Base-by-base conservation (phyloP, 345 rosid species). In the Arabidopsis arenosa region DNA sequence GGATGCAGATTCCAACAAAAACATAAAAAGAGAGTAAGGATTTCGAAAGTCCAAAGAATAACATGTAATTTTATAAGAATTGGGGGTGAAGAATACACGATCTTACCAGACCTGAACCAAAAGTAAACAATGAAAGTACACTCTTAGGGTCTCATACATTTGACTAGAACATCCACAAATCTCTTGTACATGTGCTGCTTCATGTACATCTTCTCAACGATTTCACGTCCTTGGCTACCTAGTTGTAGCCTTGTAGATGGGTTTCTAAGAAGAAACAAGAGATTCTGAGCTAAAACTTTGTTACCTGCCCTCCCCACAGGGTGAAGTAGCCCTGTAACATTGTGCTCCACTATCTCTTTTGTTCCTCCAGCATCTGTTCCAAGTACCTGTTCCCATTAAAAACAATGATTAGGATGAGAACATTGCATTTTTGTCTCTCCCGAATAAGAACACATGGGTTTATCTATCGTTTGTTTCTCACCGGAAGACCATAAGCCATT, bases 281-380 rank as follows among this genome's bases (percentile, higher is more conserved):
- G 80, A 68, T 89, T 90, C 53, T 86, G 80, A 3, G 96, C 89
- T 14, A 94, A 91, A 23, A 58, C 74, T 71, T 14, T 86, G 70
- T 73, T 73, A 54, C 99, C 99, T 5, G 79, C 85, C 55, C 61
- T 86, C 53, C 97, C 96, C 37, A 84, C 81, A 1, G 93, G 97
- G 68, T 95, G 97, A 51, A 95, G 87, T 66, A 95, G 89, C 64
- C 99, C 97, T 14, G 99, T 89, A 7, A 86, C 84, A 49, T 90
- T 95, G 60, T 92, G 87, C 81, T 86, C 87, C 2, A 92, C 90
- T 45, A 95, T 95, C 84, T 90, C 97, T 80, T 78, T 85, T 40
- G 97, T 90, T 72, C 98, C 98, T 77, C 98, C 98, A 12, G 93
- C 90, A 68, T 94, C 93, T 35, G 98, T 94, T 73, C 98, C 98